These are phyloP conservation scores for Carex littledalei DNA, from an alignment of 176 grass and related monocot species.

Conservation along the genomic window DNA sequence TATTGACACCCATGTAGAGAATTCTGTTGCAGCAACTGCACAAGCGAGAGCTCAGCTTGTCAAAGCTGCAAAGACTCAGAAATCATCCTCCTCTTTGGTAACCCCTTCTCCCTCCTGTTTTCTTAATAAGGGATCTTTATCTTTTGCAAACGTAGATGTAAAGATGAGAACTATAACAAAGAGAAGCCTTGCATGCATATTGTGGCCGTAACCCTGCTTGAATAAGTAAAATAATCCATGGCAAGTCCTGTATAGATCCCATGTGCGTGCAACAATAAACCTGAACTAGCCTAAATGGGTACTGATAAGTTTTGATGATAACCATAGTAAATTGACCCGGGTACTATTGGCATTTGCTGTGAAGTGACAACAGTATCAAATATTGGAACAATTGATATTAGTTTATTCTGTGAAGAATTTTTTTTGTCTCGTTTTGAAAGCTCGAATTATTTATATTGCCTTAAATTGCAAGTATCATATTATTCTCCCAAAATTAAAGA, in stretches of 20 bases:
- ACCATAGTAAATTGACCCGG: not conserved
- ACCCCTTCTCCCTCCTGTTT: not conserved
- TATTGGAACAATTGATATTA: not conserved
- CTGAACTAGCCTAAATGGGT: not conserved
- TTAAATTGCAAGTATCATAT: not conserved
- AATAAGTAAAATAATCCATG: not conserved
- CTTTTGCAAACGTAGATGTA: not conserved
- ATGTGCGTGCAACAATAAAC: not conserved
- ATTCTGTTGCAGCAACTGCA: constrained; percentile 29
- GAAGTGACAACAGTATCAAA: not conserved
- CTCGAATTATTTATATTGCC: not conserved
- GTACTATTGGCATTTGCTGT: not conserved
- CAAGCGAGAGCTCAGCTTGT: constrained; percentile 26
- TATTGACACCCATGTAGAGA: constrained; percentile 33
- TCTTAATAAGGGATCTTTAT: not conserved
- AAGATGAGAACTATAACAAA: not conserved
- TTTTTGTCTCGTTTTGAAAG: not conserved
- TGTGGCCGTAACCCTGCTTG: not conserved
- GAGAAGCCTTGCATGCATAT: not conserved
- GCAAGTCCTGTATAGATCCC: not conserved
- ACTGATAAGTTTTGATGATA: not conserved
- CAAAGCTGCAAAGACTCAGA: constrained; percentile 43
- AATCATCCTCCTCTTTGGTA: constrained; percentile 56
- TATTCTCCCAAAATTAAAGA: not conserved
- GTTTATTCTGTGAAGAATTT: not conserved